Evolutionary conservation across 495 filamentous ascomycete genomes (phyloP).

Genomic region (Daldinia caldariorum): DNA sequence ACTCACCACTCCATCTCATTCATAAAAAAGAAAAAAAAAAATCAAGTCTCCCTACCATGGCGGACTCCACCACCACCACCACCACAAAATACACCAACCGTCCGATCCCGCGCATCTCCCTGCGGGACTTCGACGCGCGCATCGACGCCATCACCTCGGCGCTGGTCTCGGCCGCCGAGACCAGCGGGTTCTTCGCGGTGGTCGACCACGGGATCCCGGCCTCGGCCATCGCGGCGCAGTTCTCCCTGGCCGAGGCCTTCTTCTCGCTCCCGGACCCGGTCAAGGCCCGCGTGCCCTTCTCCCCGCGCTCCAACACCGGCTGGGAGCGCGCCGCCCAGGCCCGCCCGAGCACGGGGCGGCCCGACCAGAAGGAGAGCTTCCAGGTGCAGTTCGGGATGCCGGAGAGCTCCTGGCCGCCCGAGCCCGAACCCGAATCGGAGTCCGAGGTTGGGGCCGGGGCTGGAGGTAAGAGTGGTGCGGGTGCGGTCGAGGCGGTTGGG

Average conservation of each 20-base stretch:
- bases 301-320: slow-evolving; percentile 64
- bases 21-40: no score
- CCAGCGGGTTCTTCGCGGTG: slow-evolving; percentile 71
- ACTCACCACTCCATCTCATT: no score
- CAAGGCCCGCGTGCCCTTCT: slow-evolving; percentile 65
- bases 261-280: slow-evolving; percentile 63
- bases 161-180: slow-evolving; percentile 66
- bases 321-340: slow-evolving; percentile 72
- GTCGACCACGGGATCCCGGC: slow-evolving; percentile 64
- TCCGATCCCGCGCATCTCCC: slow-evolving; percentile 66
- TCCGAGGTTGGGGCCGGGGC: no score
- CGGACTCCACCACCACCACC: slow-evolving; percentile 43
- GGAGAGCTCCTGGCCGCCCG: slow-evolving; percentile 53
- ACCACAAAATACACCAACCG: slow-evolving; percentile 58
- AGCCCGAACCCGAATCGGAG: no score
- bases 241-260: slow-evolving; percentile 61
- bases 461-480: no score
- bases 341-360: slow-evolving; percentile 66
- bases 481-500: no score
- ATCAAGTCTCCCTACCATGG: no score
- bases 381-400: slow-evolving; percentile 63
- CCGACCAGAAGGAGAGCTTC: slow-evolving; percentile 71
- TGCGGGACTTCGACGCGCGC: slow-evolving; percentile 63
- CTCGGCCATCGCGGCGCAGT: slow-evolving; percentile 63
- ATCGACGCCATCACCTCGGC: slow-evolving; percentile 64